Evolutionary conservation across 108 stramenopile genomes (phyloP), one percentile per base, ranked within the genome.

Genomic region (Nitzschia sp.): DNA sequence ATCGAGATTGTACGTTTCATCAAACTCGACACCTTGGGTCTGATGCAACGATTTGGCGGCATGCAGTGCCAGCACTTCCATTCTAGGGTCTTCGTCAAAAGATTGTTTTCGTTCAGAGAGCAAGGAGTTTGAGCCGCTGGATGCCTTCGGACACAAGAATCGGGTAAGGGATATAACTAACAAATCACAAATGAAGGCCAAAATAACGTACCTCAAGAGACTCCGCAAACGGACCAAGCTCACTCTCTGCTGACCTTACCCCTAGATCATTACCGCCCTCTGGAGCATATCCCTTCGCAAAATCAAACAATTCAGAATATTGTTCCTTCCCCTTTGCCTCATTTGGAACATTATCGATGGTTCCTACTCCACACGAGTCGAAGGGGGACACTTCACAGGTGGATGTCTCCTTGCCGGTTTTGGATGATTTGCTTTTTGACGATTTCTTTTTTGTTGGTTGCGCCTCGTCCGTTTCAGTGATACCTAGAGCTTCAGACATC

Each of bases 41-140:
- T 80, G 60, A 67, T 93, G 89, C n/a, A 85, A 61, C 0, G 87
- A 81, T 29, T 62, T 72, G 10, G 92, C 89, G 14, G 92, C 81
- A 63, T 79, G 42, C 7, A 72, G 50, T 0, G 85, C 78, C 51
- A 86, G 57, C 17, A 71, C 57, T 12, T 44, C 44, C 8, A 86
- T 54, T 7, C 69, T 25, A 7, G 53, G 44, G 29, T 76, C 75
- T 12, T 63, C 38, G 15, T 76, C 75, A 2, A 75, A 10, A 42
- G 53, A 54, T 54, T 19, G 53, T 12, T 24, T 24, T 1, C 53
- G 21, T 54, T 54, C 53, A 2, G 24, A 59, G 37, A 59, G 29
- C 26, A n/a, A n/a, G 58, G 40, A 14, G 11, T 59, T 55, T 3
- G 54, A 55, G 20, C 54, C 54, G 14, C 54, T 55, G 19, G 54